These are phyloP conservation scores for Quercus ilex DNA, from an alignment of 306 rosid species.

Conservation along the genomic window DNA sequence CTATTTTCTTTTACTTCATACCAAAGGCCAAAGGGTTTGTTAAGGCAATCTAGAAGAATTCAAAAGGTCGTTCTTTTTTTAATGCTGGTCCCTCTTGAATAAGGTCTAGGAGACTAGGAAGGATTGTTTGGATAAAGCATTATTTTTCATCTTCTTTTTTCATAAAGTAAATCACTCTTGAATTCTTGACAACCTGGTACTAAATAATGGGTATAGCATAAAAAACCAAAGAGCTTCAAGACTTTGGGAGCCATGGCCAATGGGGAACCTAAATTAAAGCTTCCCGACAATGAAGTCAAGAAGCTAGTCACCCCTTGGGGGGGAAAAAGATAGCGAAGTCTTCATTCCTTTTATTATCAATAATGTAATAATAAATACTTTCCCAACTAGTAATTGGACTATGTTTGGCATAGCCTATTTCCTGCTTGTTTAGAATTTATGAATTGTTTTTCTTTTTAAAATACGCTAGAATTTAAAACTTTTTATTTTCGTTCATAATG, in stretches of 20 bases:
- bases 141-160: neutral
- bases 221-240: neutral
- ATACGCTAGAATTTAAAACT: no score
- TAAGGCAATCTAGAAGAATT: neutral
- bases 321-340: no score
- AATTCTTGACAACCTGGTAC: neutral
- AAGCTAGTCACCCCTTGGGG: no score
- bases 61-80: neutral
- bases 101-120: neutral
- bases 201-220: neutral
- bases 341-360: no score
- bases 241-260: neutral
- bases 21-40: neutral
- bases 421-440: no score
- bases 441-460: no score
- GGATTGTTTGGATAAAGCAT: neutral
- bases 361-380: no score
- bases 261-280: neutral
- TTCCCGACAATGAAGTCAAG: neutral
- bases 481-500: no score
- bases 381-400: no score
- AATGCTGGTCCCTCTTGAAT: neutral
- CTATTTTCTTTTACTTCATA: neutral
- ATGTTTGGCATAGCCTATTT: no score
- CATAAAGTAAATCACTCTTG: neutral